A percentile compares a stretch with the other conserved stretches of the same genome.
Evolutionary conservation across 2,329 filamentous ascomycete species (phyloP).

Genomic region (Pyricularia sp.): DNA sequence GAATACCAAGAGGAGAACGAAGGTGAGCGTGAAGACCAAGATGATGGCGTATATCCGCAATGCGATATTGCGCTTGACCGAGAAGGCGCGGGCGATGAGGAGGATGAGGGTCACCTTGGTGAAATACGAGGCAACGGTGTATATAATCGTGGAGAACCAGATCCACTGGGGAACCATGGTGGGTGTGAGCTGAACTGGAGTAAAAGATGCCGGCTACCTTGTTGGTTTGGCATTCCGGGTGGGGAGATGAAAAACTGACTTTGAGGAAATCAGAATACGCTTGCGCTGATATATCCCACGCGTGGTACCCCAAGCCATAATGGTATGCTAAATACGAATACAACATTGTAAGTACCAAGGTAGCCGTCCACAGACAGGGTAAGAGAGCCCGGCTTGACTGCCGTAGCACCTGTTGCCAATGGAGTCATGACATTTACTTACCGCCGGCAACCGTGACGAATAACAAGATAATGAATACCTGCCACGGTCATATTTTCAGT

Average conservation of each 20-base stretch:
- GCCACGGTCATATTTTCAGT: too few species aligned
- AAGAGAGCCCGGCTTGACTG: too few species aligned
- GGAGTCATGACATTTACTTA: too few species aligned
- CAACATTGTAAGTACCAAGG: background rate
- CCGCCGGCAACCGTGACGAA: background rate
- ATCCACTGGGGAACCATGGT: constrained; percentile 3
- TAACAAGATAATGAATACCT: too few species aligned
- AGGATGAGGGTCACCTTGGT: constrained; percentile 17
- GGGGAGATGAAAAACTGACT: background rate
- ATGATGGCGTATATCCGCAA: constrained; percentile 13
- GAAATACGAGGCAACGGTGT: constrained; percentile 13
- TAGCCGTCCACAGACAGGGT: too few species aligned
- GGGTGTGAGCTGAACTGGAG: background rate
- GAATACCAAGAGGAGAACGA: constrained; percentile 8
- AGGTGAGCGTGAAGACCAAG: constrained; percentile 9
- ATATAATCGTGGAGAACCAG: constrained; percentile 12
- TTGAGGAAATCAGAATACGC: background rate
- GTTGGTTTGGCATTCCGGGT: background rate
- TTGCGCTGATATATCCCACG: background rate
- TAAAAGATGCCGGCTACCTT: background rate
- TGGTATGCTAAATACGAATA: background rate
- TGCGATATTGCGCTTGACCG: constrained; percentile 9
- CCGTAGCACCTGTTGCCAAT: too few species aligned
- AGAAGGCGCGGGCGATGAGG: constrained; percentile 16
- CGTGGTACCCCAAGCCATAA: background rate